These are phyloP conservation scores for Potentilla sterilis DNA, from an alignment of 306 rosid species.

Conservation along the genomic window DNA sequence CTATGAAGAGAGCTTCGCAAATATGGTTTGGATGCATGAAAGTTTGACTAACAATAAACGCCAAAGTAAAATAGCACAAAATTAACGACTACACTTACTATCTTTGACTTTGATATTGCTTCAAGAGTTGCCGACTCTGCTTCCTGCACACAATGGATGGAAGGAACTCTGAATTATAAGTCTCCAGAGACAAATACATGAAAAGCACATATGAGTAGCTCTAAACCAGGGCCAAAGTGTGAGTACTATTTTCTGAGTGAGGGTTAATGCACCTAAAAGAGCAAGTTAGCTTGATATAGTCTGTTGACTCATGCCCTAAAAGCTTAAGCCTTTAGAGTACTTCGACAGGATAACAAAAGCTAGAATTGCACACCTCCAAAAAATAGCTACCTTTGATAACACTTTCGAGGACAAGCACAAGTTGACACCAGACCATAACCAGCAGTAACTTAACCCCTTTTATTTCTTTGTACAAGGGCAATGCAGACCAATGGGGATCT, in stretches of 20 bases:
- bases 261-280: neutral
- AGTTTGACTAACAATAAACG: neutral
- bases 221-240: neutral
- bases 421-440: neutral
- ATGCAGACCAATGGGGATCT: neutral
- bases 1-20: neutral
- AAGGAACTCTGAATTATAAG: conserved; percentile 5
- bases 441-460: neutral
- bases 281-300: neutral
- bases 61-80: conserved; percentile 20
- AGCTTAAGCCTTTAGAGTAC: neutral
- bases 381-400: neutral
- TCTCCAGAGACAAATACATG: neutral
- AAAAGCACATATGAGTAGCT: neutral
- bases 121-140: conserved; percentile 91
- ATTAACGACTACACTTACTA: conserved; percentile 61
- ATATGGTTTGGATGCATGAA: conserved; percentile 3
- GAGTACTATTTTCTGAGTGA: neutral
- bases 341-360: neutral
- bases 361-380: neutral
- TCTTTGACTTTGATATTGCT: conserved; percentile 87
- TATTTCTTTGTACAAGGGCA: neutral
- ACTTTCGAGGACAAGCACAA: neutral
- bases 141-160: conserved; percentile 56
- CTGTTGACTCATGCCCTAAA: neutral